A percentile compares a stretch with the other conserved stretches of the same genome.
phyloP scores from a whole-genome alignment of 257 asterid genomes.

The Cinchona pubescens region DNA sequence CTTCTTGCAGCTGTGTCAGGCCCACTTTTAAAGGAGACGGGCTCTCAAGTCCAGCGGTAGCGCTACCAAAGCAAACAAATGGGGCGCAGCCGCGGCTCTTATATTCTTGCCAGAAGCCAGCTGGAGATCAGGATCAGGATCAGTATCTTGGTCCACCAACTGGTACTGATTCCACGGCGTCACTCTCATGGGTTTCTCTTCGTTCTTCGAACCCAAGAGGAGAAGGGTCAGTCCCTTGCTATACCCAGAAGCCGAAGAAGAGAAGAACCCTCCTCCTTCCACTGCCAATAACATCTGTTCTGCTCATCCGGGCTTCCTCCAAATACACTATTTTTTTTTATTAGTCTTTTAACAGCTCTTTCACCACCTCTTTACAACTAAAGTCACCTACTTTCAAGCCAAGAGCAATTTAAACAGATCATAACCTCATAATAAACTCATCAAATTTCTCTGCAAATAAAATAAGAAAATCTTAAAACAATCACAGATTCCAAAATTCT shows the following conservation, averaged over 20 bases:
- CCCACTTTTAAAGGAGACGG: slow-evolving; percentile 70
- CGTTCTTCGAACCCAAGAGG: slow-evolving; percentile 76
- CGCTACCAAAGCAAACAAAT: slow-evolving; percentile 78
- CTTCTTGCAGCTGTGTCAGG: slow-evolving; percentile 58
- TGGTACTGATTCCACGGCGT: slow-evolving; percentile 98
- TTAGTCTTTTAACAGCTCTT: neutral
- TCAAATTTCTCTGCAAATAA: neutral
- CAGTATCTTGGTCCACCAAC: slow-evolving; percentile 88
- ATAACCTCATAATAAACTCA: slow-evolving; percentile 1
- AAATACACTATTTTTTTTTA: slow-evolving; percentile 18
- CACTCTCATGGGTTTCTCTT: slow-evolving; percentile 96
- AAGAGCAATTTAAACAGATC: neutral
- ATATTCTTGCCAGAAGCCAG: slow-evolving; percentile 86
- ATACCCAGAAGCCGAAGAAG: slow-evolving; percentile 98
- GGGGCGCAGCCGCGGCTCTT: slow-evolving; percentile 82
- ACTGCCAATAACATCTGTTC: slow-evolving; percentile 95
- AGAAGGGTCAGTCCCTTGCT: slow-evolving; percentile 94
- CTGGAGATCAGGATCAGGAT: slow-evolving; percentile 76
- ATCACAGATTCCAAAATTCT: slow-evolving; percentile 4
- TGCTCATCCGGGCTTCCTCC: slow-evolving; percentile 68
- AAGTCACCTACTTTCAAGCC: slow-evolving; percentile 23
- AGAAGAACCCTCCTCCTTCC: slow-evolving; percentile 99
- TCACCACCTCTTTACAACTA: slow-evolving; percentile 4
- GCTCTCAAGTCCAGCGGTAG: slow-evolving; percentile 70
- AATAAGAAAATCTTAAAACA: neutral